Base-by-base conservation (phyloP, 108 stramenopile genomes). In the Nitzschia putrida region DNA sequence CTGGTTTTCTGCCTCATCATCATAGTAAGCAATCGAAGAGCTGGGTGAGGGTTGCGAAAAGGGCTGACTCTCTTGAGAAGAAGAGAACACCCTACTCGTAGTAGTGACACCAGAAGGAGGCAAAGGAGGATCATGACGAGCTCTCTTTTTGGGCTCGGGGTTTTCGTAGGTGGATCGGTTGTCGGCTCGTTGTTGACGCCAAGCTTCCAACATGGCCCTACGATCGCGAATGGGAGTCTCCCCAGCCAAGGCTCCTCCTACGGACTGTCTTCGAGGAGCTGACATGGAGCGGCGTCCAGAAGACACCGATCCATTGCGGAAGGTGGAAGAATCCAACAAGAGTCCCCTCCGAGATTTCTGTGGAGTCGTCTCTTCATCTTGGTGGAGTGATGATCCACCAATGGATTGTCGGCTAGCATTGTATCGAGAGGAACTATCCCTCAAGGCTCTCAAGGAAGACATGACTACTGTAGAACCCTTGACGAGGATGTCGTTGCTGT, bases 131-230 rank as follows among this genome's bases (percentile, higher is more conserved):
- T 74, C 73, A 25, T 26, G 51, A 34, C 73, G 21, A 37, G 55
- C 50, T 10, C 69, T 21, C 39, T 70, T 71, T 40, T 44, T 69
- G 8, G 63, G 53, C 25, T 66, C 76, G 16, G 49, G 45, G 52
- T 61, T 40, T 14, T 61, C 75, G 39, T 41, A n/a, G 3, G 54
- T 57, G 22, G 24, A 37, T 21, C 61, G 67, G 9, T 61, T 64
- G 13, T 43, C 73, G 25, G 13, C 72, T 45, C 76, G 68, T 2
- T 64, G 68, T 59, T 68, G 61, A 13, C 91, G 54, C 92, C 92
- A 93, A 58, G 87, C 85, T 40, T 88, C 88, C 64, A 93, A 64
- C 84, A 82, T 79, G 23, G 86, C 86, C 41, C 88, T 77, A 34
- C 88, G 82, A 72, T 90, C 92, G 14, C 86, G 76, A 39, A 61